phyloP scores from a whole-genome alignment of 768 basidiomycete genomes.

The Sarcodon sp. region DNA sequence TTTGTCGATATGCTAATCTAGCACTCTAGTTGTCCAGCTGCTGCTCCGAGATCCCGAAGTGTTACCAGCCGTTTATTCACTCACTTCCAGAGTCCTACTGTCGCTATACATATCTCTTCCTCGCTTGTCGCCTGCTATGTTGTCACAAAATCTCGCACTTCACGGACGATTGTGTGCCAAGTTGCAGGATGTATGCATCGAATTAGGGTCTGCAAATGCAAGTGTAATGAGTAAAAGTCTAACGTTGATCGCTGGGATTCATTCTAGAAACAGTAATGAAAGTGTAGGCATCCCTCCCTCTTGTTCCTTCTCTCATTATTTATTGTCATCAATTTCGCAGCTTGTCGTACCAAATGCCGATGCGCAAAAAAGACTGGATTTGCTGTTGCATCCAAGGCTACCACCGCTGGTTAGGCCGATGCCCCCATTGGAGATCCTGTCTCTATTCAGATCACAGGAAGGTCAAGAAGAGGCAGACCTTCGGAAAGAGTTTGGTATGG shows the following conservation, averaged over 20 bases:
- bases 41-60: constrained; percentile 39
- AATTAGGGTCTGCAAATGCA: constrained; percentile 40
- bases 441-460: constrained; percentile 52
- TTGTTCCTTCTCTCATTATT: background rate
- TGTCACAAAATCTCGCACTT: constrained; percentile 40
- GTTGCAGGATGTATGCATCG: constrained; percentile 34
- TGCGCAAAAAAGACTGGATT: constrained; percentile 26
- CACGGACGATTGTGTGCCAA: constrained; percentile 29
- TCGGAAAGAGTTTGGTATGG: constrained; percentile 28
- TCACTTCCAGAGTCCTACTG: constrained; percentile 44
- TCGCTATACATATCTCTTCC: constrained; percentile 45
- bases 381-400: constrained; percentile 67
- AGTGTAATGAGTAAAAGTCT: constrained; percentile 50
- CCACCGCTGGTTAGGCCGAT: constrained; percentile 63
- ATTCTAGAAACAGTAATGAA: constrained; percentile 3
- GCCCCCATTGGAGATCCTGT: constrained; percentile 47
- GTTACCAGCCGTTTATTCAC: constrained; percentile 38
- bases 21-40: constrained; percentile 30
- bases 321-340: background rate
- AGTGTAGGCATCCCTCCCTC: constrained; percentile 14
- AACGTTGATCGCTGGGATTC: constrained; percentile 32
- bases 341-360: constrained; percentile 1
- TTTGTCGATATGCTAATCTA: constrained; percentile 1
- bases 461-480: constrained; percentile 43
- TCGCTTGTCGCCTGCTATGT: constrained; percentile 36